Evolutionary conservation across 257 asterid genomes (phyloP).

Genomic region (Cordia subcordata): DNA sequence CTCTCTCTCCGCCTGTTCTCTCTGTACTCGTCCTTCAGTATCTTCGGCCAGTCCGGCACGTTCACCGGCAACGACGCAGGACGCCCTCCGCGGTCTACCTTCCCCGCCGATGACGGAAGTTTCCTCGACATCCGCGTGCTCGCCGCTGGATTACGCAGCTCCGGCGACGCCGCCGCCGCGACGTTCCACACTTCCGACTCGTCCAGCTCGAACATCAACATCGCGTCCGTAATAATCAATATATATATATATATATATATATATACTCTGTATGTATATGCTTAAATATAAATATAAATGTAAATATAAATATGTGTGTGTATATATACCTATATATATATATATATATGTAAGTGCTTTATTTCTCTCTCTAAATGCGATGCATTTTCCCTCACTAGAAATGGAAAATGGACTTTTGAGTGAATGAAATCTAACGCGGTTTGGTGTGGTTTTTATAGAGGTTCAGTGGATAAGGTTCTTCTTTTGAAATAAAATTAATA

Average conservation of each 20-base stretch:
- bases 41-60: slow-evolving; percentile 98
- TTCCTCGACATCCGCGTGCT: slow-evolving; percentile 34
- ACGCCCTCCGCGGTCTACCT: slow-evolving; percentile 14
- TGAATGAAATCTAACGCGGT: background rate
- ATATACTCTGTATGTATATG: too few species aligned
- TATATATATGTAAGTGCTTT: background rate
- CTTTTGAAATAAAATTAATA: slow-evolving; percentile 5
- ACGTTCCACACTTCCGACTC: slow-evolving; percentile 82
- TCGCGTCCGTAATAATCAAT: background rate
- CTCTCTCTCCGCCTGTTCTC: slow-evolving; percentile 42
- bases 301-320: too few species aligned
- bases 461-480: slow-evolving; percentile 51
- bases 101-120: slow-evolving; percentile 19
- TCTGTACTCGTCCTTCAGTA: slow-evolving; percentile 70
- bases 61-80: slow-evolving; percentile 84
- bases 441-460: slow-evolving; percentile 47
- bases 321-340: too few species aligned
- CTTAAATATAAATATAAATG: too few species aligned
- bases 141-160: slow-evolving; percentile 30
- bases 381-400: background rate
- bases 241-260: too few species aligned
- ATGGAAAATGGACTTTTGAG: too few species aligned
- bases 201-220: slow-evolving; percentile 62
- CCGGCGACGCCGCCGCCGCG: slow-evolving; percentile 54
- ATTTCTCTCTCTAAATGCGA: background rate